Evolutionary conservation across 331 rosid species (phyloP), one percentile per base, ranked within the genome.

Genomic region (Erythrophleum ivorense): DNA sequence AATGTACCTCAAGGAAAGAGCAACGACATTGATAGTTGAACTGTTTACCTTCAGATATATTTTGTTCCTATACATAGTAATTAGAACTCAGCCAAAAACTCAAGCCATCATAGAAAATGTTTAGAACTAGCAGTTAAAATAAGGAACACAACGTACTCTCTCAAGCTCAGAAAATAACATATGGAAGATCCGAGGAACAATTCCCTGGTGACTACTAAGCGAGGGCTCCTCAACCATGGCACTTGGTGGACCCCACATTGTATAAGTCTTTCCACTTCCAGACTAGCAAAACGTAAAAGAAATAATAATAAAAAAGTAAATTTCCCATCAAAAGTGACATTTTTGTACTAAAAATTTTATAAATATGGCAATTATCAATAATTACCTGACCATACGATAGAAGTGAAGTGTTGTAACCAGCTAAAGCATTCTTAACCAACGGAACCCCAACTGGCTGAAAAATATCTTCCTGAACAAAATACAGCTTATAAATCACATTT

Each of bases 191-290:
- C 98, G 91, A 78, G 99, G 99, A 75, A 89, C 99, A 83, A 96
- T 85, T 75, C 99, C 99, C 85, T 85, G 93, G 85, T 82, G 88
- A 85, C 95, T 88, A 33, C 48, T 74, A 14, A 81, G 85, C 46
- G 94, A 90, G 15, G 86, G 87, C 69, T 88, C 97, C 87, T 93
- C 99, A 82, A 96, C 89, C 95, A 94, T 96, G 45, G 99, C 98
- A 15, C 98, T 95, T 5, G 94, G 98, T 0, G 97, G 98, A 88
- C 99, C 99, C 99, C 99, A 95, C 89, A 95, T 91, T 21, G 99
- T 92, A 88, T 90, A 95, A 63, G 98, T 93, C 91, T 96, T 96
- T 73, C 99, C 99, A 64, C 95, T 92, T 82, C 98, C 99, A 71
- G 98, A 90, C 99, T 96, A 71, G 40, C 58, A 41, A 75, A 49